A percentile compares a stretch with the other conserved stretches of the same genome.
Conservation (phyloP, 768 basidiomycete genomes). For the Kwoniella sp. region DNA sequence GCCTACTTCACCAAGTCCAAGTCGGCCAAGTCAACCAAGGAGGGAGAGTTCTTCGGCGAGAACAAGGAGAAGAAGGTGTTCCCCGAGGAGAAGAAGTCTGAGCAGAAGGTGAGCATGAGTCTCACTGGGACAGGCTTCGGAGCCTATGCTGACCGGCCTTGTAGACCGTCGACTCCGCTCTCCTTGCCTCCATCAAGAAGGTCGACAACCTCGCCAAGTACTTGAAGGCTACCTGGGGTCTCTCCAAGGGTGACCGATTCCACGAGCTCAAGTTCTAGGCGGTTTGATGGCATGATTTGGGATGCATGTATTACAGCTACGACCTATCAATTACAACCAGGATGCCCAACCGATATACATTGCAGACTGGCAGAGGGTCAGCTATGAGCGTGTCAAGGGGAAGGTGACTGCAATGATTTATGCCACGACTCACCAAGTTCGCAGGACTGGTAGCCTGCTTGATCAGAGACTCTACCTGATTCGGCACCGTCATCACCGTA, state of each 20-base stretch:
- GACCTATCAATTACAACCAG: slow-evolving; percentile 59
- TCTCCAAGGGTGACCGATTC: slow-evolving; percentile 95
- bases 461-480: slow-evolving; percentile 85
- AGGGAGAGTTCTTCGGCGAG: slow-evolving; percentile 94
- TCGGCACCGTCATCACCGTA: slow-evolving; percentile 63
- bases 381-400: neutral
- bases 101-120: slow-evolving; percentile 78
- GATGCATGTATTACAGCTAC: slow-evolving; percentile 45
- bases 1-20: slow-evolving; percentile 83
- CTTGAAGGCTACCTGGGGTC: slow-evolving; percentile 83
- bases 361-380: slow-evolving; percentile 57
- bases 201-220: slow-evolving; percentile 87
- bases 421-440: slow-evolving; percentile 60
- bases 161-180: slow-evolving; percentile 52
- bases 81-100: slow-evolving; percentile 77
- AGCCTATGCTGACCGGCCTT: slow-evolving; percentile 4
- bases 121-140: too few species aligned
- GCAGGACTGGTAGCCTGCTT: slow-evolving; percentile 71
- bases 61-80: slow-evolving; percentile 83
- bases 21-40: slow-evolving; percentile 71
- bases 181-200: slow-evolving; percentile 83
- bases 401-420: neutral
- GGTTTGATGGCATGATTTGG: slow-evolving; percentile 12
- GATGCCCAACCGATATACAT: slow-evolving; percentile 90
- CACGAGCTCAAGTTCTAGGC: slow-evolving; percentile 83